Conservation (phyloP, 2,329 filamentous ascomycete species). For the Scedosporium boydii region DNA sequence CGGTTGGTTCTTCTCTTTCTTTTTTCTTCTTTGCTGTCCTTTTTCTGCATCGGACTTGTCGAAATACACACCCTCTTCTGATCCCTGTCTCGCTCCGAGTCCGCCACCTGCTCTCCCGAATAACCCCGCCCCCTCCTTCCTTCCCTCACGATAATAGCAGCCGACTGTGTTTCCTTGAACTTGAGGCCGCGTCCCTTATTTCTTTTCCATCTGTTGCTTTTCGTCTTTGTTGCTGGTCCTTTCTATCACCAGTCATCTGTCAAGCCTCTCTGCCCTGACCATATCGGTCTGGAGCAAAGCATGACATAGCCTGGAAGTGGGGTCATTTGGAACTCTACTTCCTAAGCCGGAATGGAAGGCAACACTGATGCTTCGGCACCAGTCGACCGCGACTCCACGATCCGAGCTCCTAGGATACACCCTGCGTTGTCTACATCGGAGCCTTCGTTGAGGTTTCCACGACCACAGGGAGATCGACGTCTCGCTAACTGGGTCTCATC, state of each 20-base stretch:
- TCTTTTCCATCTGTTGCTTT: background rate
- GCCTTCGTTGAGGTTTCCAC: constrained; percentile 46
- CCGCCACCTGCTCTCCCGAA: background rate
- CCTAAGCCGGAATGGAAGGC: constrained; percentile 2
- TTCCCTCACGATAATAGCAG: background rate
- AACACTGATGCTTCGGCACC: constrained; percentile 4
- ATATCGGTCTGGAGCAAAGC: constrained; percentile 1
- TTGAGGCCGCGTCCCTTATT: background rate
- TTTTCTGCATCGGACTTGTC: background rate
- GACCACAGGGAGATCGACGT: constrained; percentile 42
- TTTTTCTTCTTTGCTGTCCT: background rate
- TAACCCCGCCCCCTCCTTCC: constrained; percentile 1
- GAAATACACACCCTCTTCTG: background rate
- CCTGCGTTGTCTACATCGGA: constrained; percentile 28
- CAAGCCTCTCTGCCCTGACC: background rate
- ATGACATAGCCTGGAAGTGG: background rate
- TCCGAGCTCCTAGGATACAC: constrained; percentile 2
- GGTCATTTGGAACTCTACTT: background rate
- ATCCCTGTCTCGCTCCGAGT: background rate
- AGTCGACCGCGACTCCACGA: constrained; percentile 5
- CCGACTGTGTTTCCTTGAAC: background rate
- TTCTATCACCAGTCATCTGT: background rate
- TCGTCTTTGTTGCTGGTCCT: background rate
- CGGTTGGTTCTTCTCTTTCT: constrained; percentile 5
- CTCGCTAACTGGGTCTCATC: constrained; percentile 52